Percentiles rank a stretch among this genome's conserved stretches.
Conservation (phyloP, 345 rosid species). For the Sisymbrium irio region DNA sequence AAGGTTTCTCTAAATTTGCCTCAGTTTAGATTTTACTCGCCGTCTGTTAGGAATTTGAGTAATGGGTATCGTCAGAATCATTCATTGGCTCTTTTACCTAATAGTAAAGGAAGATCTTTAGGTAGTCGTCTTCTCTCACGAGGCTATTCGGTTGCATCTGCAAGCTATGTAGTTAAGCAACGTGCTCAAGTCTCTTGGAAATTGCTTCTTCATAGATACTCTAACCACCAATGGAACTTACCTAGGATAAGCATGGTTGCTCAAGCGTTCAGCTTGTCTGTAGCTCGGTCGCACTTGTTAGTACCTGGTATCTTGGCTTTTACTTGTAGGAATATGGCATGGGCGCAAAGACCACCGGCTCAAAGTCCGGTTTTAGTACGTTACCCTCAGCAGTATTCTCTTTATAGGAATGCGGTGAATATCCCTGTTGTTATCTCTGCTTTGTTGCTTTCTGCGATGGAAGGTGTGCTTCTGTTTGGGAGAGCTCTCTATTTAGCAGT, state of each 20-base stretch:
- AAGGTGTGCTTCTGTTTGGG: slow-evolving; percentile 55
- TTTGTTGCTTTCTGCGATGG: slow-evolving; percentile 43
- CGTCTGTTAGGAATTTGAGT: slow-evolving; percentile 24
- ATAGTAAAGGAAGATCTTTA: slow-evolving; percentile 34
- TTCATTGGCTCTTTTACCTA: slow-evolving; percentile 16
- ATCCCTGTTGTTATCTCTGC: slow-evolving; percentile 57
- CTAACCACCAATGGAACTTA: slow-evolving; percentile 31
- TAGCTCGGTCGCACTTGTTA: slow-evolving; percentile 60
- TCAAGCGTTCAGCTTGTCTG: slow-evolving; percentile 72
- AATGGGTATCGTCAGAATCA: slow-evolving; percentile 33
- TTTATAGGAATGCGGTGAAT: slow-evolving; percentile 54
- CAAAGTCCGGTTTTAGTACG: slow-evolving; percentile 37
- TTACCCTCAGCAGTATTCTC: slow-evolving; percentile 51
- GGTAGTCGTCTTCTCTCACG: slow-evolving; percentile 31
- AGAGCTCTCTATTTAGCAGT: slow-evolving; percentile 71
- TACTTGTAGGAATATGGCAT: slow-evolving; percentile 54
- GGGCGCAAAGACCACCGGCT: slow-evolving; percentile 48
- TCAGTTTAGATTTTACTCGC: slow-evolving; percentile 38
- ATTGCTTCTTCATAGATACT: slow-evolving; percentile 45
- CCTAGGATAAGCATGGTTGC: slow-evolving; percentile 54
- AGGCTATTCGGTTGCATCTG: slow-evolving; percentile 44
- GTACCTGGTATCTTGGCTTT: slow-evolving; percentile 63
- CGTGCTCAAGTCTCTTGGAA: slow-evolving; percentile 63
- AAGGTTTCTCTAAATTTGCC: slow-evolving; percentile 42
- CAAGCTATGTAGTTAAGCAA: slow-evolving; percentile 40